Evolutionary conservation across 345 rosid species (phyloP).

Genomic region (Brassica rapa): DNA sequence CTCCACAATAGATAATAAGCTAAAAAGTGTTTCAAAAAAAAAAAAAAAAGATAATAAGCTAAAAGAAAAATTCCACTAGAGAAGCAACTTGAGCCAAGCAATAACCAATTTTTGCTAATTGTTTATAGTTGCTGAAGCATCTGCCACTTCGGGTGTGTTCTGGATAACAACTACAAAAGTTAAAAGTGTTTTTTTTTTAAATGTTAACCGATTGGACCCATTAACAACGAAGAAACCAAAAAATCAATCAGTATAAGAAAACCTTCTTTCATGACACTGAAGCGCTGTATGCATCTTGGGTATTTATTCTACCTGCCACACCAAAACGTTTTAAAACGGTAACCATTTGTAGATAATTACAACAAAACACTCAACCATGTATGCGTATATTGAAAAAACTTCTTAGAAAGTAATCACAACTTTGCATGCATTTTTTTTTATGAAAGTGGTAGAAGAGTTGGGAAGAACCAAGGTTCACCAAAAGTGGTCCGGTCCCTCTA

Average conservation of each 20-base stretch:
- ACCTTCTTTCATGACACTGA: neutral
- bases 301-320: neutral
- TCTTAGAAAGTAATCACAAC: neutral
- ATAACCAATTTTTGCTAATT: neutral
- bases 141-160: neutral
- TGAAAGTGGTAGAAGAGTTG: slow-evolving; percentile 53
- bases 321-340: neutral
- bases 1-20: neutral
- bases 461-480: slow-evolving; percentile 49
- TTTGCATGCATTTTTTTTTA: neutral
- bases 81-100: neutral
- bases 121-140: neutral
- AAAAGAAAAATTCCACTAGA: neutral
- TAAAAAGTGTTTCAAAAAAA: neutral
- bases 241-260: neutral
- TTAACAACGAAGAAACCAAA: neutral
- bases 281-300: neutral
- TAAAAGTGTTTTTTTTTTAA: neutral
- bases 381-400: neutral
- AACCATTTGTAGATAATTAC: neutral
- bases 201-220: neutral
- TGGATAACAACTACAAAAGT: neutral
- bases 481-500: slow-evolving; percentile 57
- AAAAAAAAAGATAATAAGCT: neutral
- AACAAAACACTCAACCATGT: neutral